A percentile compares a stretch with the other conserved stretches of the same genome.
phyloP scores from a whole-genome alignment of 495 filamentous ascomycete species.

The Penicillium mononematosum region DNA sequence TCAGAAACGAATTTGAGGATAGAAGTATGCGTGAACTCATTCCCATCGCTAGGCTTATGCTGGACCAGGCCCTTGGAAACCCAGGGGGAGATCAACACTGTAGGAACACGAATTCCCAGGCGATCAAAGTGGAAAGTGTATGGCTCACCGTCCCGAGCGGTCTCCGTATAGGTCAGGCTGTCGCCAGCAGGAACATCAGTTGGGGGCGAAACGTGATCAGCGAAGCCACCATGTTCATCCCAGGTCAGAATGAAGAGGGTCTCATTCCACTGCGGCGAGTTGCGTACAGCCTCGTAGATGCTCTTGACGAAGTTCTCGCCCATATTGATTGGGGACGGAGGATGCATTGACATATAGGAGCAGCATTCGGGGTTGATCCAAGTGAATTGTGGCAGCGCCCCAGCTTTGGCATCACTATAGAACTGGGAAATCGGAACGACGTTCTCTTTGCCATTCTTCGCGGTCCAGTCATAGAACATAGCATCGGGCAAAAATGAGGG shows the following conservation, averaged over 20 bases:
- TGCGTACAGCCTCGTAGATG: constrained; percentile 50
- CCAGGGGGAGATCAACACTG: constrained; percentile 52
- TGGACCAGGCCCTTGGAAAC: constrained; percentile 45
- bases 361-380: constrained; percentile 57
- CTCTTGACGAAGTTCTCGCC: constrained; percentile 52
- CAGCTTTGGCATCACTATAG: constrained; percentile 39
- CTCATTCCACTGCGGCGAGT: constrained; percentile 49
- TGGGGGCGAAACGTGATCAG: constrained; percentile 49
- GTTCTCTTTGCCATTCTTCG: constrained; percentile 28
- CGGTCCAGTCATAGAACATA: constrained; percentile 45
- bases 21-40: constrained; percentile 47
- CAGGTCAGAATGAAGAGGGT: constrained; percentile 52
- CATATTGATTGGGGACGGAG: constrained; percentile 44
- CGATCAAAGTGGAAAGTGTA: constrained; percentile 51
- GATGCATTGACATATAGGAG: constrained; percentile 50
- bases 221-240: constrained; percentile 53
- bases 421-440: constrained; percentile 37
- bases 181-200: constrained; percentile 44
- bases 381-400: constrained; percentile 46
- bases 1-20: constrained; percentile 44
- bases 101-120: constrained; percentile 51
- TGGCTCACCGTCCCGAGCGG: constrained; percentile 37
- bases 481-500: constrained; percentile 35
- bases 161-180: constrained; percentile 42
- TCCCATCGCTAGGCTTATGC: constrained; percentile 31